Conservation (phyloP, 768 basidiomycete species). For the Suillus subaureus region DNA sequence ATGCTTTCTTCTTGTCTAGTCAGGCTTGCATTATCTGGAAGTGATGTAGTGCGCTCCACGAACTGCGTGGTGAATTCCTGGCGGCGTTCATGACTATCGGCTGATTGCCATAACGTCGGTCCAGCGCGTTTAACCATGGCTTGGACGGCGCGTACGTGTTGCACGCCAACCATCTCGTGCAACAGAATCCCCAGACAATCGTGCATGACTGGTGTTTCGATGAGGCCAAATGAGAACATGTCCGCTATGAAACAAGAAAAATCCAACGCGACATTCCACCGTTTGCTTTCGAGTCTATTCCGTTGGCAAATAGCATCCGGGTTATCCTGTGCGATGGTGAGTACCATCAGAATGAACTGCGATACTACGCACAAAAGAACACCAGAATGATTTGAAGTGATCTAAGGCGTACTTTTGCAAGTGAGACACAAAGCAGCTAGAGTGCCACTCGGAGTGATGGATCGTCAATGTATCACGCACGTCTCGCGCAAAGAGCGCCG, state of each 20-base stretch:
- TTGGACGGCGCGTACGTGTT: conserved; percentile 30
- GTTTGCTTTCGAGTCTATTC: conserved; percentile 19
- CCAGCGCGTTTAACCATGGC: conserved; percentile 24
- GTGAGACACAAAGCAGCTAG: conserved; percentile 28
- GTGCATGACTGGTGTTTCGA: conserved; percentile 14
- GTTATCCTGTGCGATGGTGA: conserved; percentile 18
- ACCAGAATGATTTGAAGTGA: conserved; percentile 29
- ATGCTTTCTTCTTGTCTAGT: conserved; percentile 9
- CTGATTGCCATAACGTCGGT: conserved; percentile 25
- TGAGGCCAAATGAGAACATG: conserved; percentile 25
- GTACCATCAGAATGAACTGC: neutral
- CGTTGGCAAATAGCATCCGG: conserved; percentile 16
- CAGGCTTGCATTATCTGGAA: conserved; percentile 7
- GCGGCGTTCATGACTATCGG: conserved; percentile 7
- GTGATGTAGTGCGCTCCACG: conserved; percentile 3
- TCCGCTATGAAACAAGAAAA: conserved; percentile 32
- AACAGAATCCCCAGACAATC: conserved; percentile 28
- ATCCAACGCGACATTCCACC: conserved; percentile 22
- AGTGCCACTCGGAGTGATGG: conserved; percentile 21
- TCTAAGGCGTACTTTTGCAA: conserved; percentile 27
- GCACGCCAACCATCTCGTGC: conserved; percentile 25
- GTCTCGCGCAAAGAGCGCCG: conserved; percentile 26
- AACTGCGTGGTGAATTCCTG: conserved; percentile 11
- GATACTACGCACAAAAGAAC: conserved; percentile 24
- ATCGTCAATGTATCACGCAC: conserved; percentile 23